These are phyloP conservation scores for Diaporthe aspalathi DNA, from an alignment of 2,329 filamentous ascomycete genomes.

Conservation along the genomic window DNA sequence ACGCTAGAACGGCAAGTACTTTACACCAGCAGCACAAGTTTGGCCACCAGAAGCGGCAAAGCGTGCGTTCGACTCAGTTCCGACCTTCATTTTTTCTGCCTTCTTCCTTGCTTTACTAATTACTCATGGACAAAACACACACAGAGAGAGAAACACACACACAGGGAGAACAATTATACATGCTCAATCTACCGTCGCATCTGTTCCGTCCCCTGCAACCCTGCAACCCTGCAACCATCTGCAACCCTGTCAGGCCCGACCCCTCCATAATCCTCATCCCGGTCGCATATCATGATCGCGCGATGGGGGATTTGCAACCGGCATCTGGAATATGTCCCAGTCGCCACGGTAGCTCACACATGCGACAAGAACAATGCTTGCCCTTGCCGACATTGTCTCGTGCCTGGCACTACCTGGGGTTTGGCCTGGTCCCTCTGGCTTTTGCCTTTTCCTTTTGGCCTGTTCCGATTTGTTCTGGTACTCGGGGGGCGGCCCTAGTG, in stretches of 20 bases:
- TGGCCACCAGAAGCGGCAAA: slow-evolving; percentile 37
- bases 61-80: too few species aligned
- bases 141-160: not conserved
- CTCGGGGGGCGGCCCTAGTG: not conserved
- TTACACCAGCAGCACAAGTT: too few species aligned
- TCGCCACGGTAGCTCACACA: slow-evolving; percentile 11
- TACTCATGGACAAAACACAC: not conserved
- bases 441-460: not conserved
- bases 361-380: slow-evolving; percentile 19
- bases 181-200: slow-evolving; percentile 9
- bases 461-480: not conserved
- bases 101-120: not conserved
- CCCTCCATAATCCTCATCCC: slow-evolving; percentile 16
- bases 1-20: slow-evolving; percentile 27
- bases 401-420: slow-evolving; percentile 9
- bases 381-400: slow-evolving; percentile 15
- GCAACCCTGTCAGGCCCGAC: not conserved
- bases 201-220: not conserved
- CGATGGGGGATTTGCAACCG: slow-evolving; percentile 22
- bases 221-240: not conserved
- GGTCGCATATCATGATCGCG: slow-evolving; percentile 26
- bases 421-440: not conserved
- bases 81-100: not conserved
- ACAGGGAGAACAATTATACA: not conserved
- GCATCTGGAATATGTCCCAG: not conserved